Evolutionary conservation across 2,329 filamentous ascomycete species (phyloP).

Genomic region (Ambrosiella cleistominuta): DNA sequence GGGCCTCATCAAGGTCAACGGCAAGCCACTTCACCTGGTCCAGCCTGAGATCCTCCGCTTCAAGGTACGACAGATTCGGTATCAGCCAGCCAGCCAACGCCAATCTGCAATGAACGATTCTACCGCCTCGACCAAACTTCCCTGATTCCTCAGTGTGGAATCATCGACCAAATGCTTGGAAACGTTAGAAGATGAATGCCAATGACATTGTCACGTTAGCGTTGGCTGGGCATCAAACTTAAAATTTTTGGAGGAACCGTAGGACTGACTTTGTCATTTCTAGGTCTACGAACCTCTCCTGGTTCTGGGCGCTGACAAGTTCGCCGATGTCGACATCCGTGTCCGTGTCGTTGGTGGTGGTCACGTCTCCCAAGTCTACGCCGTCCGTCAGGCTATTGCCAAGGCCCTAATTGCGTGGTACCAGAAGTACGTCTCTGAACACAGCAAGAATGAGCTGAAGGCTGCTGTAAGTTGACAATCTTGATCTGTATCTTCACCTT

Average conservation of each 20-base stretch:
- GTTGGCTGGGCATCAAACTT: neutral
- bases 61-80: constrained; percentile 46
- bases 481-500: neutral
- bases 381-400: constrained; percentile 96
- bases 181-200: too few relatives aligned
- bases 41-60: constrained; percentile 95
- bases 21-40: constrained; percentile 81
- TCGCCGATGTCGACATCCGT: constrained; percentile 90
- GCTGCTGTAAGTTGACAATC: constrained; percentile 11
- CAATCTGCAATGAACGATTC: neutral
- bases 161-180: too few relatives aligned
- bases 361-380: constrained; percentile 94
- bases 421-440: constrained; percentile 99
- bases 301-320: constrained; percentile 94
- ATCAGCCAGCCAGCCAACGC: neutral
- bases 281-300: constrained; percentile 97
- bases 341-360: constrained; percentile 93
- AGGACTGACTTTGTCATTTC: neutral
- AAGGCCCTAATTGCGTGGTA: constrained; percentile 71
- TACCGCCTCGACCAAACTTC: neutral
- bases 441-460: constrained; percentile 91
- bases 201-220: neutral
- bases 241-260: neutral
- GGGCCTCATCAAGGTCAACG: constrained; percentile 97
- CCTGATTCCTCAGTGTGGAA: neutral